Percentiles rank a stretch among this genome's conserved stretches.
Conservation (phyloP, 2,329 filamentous ascomycete species). For the Ophiostoma piceae region DNA sequence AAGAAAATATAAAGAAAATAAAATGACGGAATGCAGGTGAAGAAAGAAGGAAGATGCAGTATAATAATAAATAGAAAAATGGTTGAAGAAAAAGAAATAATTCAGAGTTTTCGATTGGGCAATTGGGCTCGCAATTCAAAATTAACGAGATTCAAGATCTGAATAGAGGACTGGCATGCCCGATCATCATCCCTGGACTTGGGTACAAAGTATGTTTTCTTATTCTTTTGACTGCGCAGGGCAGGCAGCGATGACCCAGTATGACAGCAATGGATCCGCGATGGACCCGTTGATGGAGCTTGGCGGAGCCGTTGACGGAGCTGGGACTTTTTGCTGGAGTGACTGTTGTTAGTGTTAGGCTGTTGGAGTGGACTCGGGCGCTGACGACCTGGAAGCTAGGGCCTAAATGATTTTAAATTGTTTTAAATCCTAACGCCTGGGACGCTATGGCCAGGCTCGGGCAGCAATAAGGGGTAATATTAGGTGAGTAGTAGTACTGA, state of each 20-base stretch:
- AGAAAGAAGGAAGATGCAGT: neutral
- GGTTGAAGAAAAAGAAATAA: neutral
- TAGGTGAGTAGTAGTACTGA: too few relatives aligned
- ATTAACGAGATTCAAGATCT: neutral
- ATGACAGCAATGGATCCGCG: too few relatives aligned
- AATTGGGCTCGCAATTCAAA: neutral
- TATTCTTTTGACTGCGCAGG: too few relatives aligned
- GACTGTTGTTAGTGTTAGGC: too few relatives aligned
- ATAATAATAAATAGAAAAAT: neutral
- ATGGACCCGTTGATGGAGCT: too few relatives aligned
- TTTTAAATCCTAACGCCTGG: neutral
- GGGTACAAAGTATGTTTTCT: neutral
- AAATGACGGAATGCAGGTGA: neutral
- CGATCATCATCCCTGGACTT: neutral
- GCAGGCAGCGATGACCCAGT: too few relatives aligned
- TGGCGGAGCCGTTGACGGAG: too few relatives aligned
- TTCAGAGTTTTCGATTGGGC: neutral
- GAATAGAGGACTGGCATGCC: neutral
- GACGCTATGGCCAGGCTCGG: neutral
- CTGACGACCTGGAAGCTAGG: neutral
- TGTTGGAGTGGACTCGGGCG: neutral
- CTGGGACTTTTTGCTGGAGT: too few relatives aligned
- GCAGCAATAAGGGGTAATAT: neutral
- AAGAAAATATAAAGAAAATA: too few relatives aligned
- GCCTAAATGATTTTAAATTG: neutral